Evolutionary conservation across 225 moss, liverwort and hornwort genomes (phyloP), one percentile per base, ranked within the genome.

Genomic region (Pseudisothecium myosuroides): DNA sequence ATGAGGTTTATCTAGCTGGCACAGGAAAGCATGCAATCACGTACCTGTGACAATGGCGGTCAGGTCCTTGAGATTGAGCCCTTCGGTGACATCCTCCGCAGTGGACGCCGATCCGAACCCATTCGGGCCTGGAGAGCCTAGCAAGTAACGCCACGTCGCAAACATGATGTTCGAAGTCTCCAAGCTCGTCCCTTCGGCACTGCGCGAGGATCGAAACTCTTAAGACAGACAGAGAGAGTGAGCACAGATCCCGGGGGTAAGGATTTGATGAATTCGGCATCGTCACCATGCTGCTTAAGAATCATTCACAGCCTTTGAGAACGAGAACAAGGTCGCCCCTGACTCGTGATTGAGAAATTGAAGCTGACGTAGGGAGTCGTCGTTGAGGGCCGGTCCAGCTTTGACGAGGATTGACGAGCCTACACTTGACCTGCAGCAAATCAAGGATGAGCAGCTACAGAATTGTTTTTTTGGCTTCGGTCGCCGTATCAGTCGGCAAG

Each of bases 61-160:
- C 52, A 31, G 50, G 12, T 85, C 66, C 72, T 91, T 36, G 34
- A 94, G 92, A 68, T 79, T 61, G 37, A 94, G 78, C 27, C 90
- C 92, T 76, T 81, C 45, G 39, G 88, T 91, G 85, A 94, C 93
- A 90, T 91, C 88, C 81, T 93, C 92, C 36, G 89, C 94, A 17
- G 89, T 94, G 86, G 94, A 79, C 23, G 89, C 86, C 26, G 93
- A 93, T 72, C 94, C 94, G 64, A 93, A 94, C 29, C 94, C 90
- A 41, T 88, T 93, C 69, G 60, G 55, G 5, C 94, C 92, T 4
- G 87, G 73, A 29, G 66, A n/a, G 26, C 91, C 91, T 81, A 72
- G 81, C 59, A 80, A 49, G 88, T 91, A 88, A 49, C 89, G 90
- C 86, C 86, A 82, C 64, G 74, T 59, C 17, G 61, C 59, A 59